These are phyloP conservation scores for Lonicera japonica DNA, from an alignment of 129 eudicot genomes.

Conservation along the genomic window DNA sequence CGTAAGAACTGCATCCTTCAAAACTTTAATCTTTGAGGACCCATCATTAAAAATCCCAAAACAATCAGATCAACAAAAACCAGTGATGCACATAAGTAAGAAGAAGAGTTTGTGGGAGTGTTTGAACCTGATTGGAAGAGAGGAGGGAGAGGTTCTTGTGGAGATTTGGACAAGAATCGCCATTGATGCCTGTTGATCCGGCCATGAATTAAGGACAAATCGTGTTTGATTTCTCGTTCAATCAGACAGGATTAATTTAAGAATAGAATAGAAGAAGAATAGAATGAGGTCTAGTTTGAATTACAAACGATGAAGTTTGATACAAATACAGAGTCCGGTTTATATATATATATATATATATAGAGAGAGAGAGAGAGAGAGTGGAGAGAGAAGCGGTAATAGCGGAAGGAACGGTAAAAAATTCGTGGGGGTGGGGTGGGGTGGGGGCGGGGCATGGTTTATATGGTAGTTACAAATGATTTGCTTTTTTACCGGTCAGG, in stretches of 20 bases:
- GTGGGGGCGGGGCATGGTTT: too few relatives aligned
- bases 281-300: neutral
- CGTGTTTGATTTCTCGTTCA: too few relatives aligned
- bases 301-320: too few relatives aligned
- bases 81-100: neutral
- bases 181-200: conserved; percentile 27
- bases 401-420: neutral
- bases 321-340: too few relatives aligned
- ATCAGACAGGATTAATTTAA: too few relatives aligned
- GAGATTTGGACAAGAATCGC: conserved; percentile 55
- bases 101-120: neutral
- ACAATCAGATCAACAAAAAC: neutral
- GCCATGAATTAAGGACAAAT: conserved; percentile 6
- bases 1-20: too few relatives aligned
- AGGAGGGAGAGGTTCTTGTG: conserved; percentile 56
- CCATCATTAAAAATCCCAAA: too few relatives aligned
- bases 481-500: too few relatives aligned
- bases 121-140: conserved; percentile 59
- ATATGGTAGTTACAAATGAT: too few relatives aligned
- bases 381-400: neutral
- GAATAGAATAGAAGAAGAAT: neutral
- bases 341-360: too few relatives aligned
- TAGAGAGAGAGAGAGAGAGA: neutral
- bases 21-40: too few relatives aligned
- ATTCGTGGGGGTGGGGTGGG: too few relatives aligned